Conservation (phyloP, 192 early-diverging fungal genomes). For the Coemansia sp. region DNA sequence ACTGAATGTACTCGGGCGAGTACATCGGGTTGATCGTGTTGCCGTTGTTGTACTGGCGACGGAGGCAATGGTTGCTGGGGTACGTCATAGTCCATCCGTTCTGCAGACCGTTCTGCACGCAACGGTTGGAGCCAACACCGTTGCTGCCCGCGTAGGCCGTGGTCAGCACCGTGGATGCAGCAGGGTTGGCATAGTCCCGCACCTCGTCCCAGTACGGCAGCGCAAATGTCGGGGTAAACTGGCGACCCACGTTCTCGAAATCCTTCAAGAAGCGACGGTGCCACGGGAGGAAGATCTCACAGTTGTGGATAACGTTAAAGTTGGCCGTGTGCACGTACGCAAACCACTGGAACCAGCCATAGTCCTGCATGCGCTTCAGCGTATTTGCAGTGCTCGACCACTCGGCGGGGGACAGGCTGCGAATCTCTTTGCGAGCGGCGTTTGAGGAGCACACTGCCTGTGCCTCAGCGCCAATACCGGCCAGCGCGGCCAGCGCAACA, state of each 20-base stretch:
- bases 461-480: conserved; percentile 26
- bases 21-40: conserved; percentile 39
- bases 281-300: conserved; percentile 53
- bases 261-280: conserved; percentile 51
- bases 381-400: conserved; percentile 23
- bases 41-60: conserved; percentile 51
- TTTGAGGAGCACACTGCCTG: conserved; percentile 26
- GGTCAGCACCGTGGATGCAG: conserved; percentile 36
- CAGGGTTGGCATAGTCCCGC: conserved; percentile 51
- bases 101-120: conserved; percentile 37
- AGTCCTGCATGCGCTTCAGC: conserved; percentile 23
- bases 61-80: conserved; percentile 44
- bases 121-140: conserved; percentile 31
- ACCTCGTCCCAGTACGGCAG: conserved; percentile 57
- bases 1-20: conserved; percentile 51
- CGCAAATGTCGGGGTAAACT: conserved; percentile 29
- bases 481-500: conserved; percentile 36
- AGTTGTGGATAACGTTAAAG: conserved; percentile 43
- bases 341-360: conserved; percentile 46
- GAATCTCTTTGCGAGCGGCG: conserved; percentile 48
- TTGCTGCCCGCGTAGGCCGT: conserved; percentile 38
- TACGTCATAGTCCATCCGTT: conserved; percentile 21
- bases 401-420: conserved; percentile 40
- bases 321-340: conserved; percentile 39
- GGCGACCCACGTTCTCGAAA: conserved; percentile 52